A percentile compares a stretch with the other conserved stretches of the same genome.
Evolutionary conservation across 208 protist genomes (phyloP).

Genomic region (Leishmania braziliensis): DNA sequence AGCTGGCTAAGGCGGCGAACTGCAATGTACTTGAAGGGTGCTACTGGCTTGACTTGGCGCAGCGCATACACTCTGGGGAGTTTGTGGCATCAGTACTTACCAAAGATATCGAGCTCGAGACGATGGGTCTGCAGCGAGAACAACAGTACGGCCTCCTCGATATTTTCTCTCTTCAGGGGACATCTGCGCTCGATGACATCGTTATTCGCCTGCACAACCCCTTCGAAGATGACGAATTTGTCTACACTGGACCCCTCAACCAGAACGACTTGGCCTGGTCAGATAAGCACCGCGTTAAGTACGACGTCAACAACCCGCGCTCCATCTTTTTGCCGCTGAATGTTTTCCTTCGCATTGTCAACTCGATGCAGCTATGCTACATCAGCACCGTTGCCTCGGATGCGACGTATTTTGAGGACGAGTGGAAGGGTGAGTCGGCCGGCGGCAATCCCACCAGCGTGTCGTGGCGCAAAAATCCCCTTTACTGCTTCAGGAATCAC

Average conservation of each 20-base stretch:
- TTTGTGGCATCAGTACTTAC: conserved; percentile 66
- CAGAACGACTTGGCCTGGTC: conserved; percentile 54
- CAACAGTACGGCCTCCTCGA: conserved; percentile 85
- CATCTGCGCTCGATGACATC: conserved; percentile 62
- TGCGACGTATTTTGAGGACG: conserved; percentile 57
- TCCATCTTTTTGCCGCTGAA: conserved; percentile 69
- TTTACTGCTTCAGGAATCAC: conserved; percentile 77
- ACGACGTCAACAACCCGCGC: conserved; percentile 48
- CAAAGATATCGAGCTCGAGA: conserved; percentile 53
- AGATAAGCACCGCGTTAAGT: conserved; percentile 37
- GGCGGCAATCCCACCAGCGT: conserved; percentile 76
- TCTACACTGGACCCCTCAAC: conserved; percentile 69
- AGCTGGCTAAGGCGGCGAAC: conserved; percentile 73
- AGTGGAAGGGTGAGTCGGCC: conserved; percentile 56
- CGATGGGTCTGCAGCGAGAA: conserved; percentile 66
- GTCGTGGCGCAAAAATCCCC: conserved; percentile 80
- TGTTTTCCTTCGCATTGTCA: conserved; percentile 55
- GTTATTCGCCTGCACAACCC: conserved; percentile 74
- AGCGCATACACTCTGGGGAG: conserved; percentile 59
- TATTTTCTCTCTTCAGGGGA: conserved; percentile 74
- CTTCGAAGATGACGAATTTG: conserved; percentile 80
- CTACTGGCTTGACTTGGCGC: conserved; percentile 74
- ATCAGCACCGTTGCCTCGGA: conserved; percentile 44
- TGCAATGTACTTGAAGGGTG: too few relatives aligned
- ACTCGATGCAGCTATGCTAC: conserved; percentile 69